Evolutionary conservation across 768 basidiomycete species (phyloP), one percentile per base, ranked within the genome.

Genomic region (Dentipellis sp.): DNA sequence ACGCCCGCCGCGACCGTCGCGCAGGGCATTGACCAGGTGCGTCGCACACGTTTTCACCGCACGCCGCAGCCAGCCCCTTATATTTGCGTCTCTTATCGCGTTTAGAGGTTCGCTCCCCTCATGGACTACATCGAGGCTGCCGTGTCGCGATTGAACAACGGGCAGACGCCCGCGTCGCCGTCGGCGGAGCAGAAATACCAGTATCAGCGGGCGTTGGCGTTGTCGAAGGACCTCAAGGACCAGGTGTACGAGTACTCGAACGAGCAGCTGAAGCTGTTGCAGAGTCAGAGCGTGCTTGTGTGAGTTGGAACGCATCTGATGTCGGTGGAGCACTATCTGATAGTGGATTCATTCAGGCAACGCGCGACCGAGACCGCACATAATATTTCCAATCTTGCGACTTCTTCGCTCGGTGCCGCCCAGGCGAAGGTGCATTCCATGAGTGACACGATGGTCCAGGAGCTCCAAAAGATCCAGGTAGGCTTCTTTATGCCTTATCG

Each of bases 11-110:
- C 75, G 45, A 75, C 75, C 53, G 81, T 80, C 37, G 87, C 77
- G 0, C 78, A 82, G 60, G 85, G 78, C 17, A 81, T 91, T 56
- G 88, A 91, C 71, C 80, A 86, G 74, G 88, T 87, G 58, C 53
- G 74, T 65, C 10, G n/a, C 55, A 52, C n/a, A 22, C 56, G 40
- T 52, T 35, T 57, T 51, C 21, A 40, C 52, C 50, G 38, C 49
- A 10, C 39, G 29, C 35, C 45, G 40, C 17, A 56, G 55, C 14
- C 54, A 53, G 12, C 17, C 17, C 21, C 46, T 29, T 49, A 53
- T 51, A 50, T 49, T 62, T 58, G 62, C 19, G 56, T 65, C 63
- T 59, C 58, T 37, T 54, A 57, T 56, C 52, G 42, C 36, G 17
- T 58, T 3, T 61, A 88, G 86, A 75, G 76, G 62, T 81, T 91